phyloP scores from a whole-genome alignment of 495 filamentous ascomycete species.

The Sordaria brevicollis region DNA sequence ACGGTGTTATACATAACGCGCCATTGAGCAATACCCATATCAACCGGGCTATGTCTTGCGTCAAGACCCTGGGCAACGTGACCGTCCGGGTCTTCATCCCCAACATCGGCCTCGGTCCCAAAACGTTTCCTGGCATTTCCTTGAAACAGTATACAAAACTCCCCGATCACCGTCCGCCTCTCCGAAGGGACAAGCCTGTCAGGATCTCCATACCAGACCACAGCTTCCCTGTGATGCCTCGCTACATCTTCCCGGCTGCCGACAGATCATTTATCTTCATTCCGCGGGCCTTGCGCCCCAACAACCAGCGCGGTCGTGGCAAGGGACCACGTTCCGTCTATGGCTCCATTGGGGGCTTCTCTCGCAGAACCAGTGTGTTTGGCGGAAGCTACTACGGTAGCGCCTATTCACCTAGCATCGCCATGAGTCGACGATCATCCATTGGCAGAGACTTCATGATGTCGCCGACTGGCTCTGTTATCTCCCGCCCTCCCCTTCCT shows the following conservation, averaged over 20 bases:
- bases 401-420: constrained; percentile 78
- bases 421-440: constrained; percentile 87
- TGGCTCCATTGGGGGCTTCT: constrained; percentile 55
- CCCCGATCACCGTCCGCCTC: constrained; percentile 86
- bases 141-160: constrained; percentile 84
- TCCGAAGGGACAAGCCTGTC: constrained; percentile 94
- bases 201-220: constrained; percentile 80
- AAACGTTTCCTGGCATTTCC: constrained; percentile 59
- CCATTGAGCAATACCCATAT: constrained; percentile 29
- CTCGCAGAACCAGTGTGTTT: constrained; percentile 58
- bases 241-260: constrained; percentile 81
- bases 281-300: constrained; percentile 82
- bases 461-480: constrained; percentile 67
- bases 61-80: constrained; percentile 60
- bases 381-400: constrained; percentile 76
- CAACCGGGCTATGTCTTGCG: constrained; percentile 51
- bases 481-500: constrained; percentile 53
- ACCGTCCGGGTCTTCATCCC: constrained; percentile 69
- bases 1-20: constrained; percentile 34
- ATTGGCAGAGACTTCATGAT: constrained; percentile 64
- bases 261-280: constrained; percentile 98
- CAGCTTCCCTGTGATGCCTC: constrained; percentile 40
- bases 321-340: constrained; percentile 54
- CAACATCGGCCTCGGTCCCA: constrained; percentile 59
- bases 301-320: constrained; percentile 71